Base-by-base conservation (phyloP, 305 asterid species). In the Stenogyne calaminthoides region DNA sequence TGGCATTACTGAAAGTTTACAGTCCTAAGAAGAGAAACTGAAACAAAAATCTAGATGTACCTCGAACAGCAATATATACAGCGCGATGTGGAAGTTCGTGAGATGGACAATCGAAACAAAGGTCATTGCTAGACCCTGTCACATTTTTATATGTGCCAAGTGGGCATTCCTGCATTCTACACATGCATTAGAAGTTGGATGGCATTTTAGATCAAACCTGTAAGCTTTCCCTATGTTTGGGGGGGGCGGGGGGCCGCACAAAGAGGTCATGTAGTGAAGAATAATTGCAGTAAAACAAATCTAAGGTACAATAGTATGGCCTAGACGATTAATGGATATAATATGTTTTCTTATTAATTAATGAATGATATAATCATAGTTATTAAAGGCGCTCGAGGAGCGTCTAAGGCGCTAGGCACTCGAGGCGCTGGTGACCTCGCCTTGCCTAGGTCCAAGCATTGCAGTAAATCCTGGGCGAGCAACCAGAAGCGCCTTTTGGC, bases 131-230 rank as follows among this genome's bases (percentile, higher is more conserved):
- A 70, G 98, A 90, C 60, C 98, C 98, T 29, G 88, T 90, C 76
- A 58, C 80, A 78, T 92, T 90, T 86, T 92, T 92, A 78, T 83
- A 92, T 25, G 97, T 90, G 76, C 98, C 98, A 75, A 90, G 79
- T 20, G 98, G 98, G 81, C 98, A 92, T 84, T 92, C 98, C 98
- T 92, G 88, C 78, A 77, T 70, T 75, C 54, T 29, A 75, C 56
- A 71, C 72, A 18, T 37, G 67, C 69, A 80, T 67, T 76, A 76
- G 46, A 40, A 74, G 65, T 70, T 67, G 64, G 32, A 75, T n/a
- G 70, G 47, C 12, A 51, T 22, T 32, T 74, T 16, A 12, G 11
- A 27, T 32, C n/a, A 73, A 58, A 66, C 27, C 64, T 75, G 46
- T 47, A 59, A 60, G 65, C 18, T 27, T 9, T 64, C 60, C 56